Evolutionary conservation across 1,139 yeast species (phyloP).

Genomic region (Taphrina pruni): DNA sequence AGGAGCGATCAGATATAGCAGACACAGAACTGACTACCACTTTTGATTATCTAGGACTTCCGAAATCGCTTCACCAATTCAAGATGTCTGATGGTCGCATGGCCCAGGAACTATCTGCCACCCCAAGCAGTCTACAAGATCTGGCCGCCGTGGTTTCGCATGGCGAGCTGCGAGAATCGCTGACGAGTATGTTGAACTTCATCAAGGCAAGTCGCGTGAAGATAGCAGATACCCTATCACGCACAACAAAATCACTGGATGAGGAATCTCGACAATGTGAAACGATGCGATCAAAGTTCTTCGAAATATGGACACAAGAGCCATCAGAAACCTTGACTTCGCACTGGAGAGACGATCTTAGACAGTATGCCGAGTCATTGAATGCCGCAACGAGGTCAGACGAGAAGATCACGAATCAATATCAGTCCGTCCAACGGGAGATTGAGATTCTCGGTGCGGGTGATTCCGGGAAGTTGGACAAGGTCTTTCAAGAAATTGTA

Average conservation of each 20-base stretch:
- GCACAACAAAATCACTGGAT: constrained; percentile 55
- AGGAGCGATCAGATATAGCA: constrained; percentile 77
- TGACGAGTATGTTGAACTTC: not conserved
- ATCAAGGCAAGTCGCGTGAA: not conserved
- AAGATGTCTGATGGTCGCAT: constrained; percentile 49
- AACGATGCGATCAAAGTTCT: constrained; percentile 51
- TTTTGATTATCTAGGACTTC: constrained; percentile 78
- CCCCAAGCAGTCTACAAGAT: constrained; percentile 12
- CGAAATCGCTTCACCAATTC: constrained; percentile 66
- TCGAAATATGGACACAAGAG: constrained; percentile 54
- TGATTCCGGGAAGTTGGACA: constrained; percentile 9
- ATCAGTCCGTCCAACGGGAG: constrained; percentile 1
- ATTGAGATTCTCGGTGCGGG: not conserved
- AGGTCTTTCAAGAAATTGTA: constrained; percentile 12
- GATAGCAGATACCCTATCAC: constrained; percentile 50
- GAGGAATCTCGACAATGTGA: constrained; percentile 54
- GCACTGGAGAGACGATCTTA: constrained; percentile 59
- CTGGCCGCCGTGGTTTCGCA: constrained; percentile 9
- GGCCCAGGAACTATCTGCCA: constrained; percentile 29
- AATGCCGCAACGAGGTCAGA: constrained; percentile 74
- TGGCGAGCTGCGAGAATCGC: constrained; percentile 44
- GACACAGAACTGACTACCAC: constrained; percentile 79
- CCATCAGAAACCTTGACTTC: constrained; percentile 52
- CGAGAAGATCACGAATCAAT: constrained; percentile 50
- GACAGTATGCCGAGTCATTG: constrained; percentile 66